Conservation (phyloP, 257 asterid genomes). For the Eustoma russellianum region DNA sequence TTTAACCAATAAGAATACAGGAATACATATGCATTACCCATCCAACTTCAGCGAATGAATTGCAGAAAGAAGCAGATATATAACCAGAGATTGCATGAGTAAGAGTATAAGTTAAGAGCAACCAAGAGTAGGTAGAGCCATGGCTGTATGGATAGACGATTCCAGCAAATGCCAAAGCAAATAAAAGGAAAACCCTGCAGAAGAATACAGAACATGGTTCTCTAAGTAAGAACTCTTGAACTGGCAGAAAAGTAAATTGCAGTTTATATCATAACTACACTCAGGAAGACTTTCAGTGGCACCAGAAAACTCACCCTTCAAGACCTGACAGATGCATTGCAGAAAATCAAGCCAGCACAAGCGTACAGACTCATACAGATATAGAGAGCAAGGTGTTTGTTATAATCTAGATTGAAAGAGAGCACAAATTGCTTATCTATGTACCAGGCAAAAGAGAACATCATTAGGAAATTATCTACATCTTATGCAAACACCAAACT, state of each 20-base stretch:
- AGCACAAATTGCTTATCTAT: no score
- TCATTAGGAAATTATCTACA: no score
- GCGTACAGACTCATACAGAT: no score
- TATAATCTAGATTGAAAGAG: no score
- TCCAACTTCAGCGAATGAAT: slow-evolving; percentile 51
- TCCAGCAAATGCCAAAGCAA: slow-evolving; percentile 47
- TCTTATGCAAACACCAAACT: no score
- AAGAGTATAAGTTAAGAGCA: slow-evolving; percentile 45
- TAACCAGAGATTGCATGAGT: slow-evolving; percentile 75
- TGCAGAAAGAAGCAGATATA: slow-evolving; percentile 52
- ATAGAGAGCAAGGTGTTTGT: no score
- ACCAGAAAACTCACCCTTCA: no score
- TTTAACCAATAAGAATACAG: neutral
- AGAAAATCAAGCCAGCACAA: no score
- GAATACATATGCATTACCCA: slow-evolving; percentile 39
- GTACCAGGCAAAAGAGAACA: no score
- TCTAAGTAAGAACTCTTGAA: no score
- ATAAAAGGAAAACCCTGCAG: slow-evolving; percentile 55
- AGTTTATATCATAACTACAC: neutral
- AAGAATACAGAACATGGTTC: slow-evolving; percentile 1
- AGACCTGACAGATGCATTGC: no score
- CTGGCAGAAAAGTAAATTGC: neutral
- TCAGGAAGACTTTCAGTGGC: no score
- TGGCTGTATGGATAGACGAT: slow-evolving; percentile 64
- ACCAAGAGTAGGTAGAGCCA: slow-evolving; percentile 48